These are phyloP conservation scores for Hexamita inflata DNA, from an alignment of 208 protist species.

Conservation along the genomic window DNA sequence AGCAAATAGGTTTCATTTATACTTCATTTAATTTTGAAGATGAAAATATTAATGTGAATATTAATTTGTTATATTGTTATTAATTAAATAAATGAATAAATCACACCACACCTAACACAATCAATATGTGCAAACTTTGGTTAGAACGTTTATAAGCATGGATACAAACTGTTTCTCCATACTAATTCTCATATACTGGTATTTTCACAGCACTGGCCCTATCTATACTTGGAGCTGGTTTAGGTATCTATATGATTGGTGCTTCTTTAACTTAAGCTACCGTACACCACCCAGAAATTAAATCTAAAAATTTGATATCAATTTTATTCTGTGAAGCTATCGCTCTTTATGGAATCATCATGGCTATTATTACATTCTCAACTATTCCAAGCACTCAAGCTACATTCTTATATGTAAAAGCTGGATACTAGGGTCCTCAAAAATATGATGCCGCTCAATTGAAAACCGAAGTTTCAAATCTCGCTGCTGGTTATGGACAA, in stretches of 20 bases:
- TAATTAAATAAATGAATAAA: too few species aligned
- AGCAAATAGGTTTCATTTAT: too few species aligned
- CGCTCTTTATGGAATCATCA: slow-evolving; percentile 42
- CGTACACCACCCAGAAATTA: slow-evolving; percentile 34
- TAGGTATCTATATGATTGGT: slow-evolving; percentile 35
- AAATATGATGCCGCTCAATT: neutral
- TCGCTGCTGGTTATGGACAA: neutral
- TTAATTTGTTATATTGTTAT: too few species aligned
- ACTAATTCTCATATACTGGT: slow-evolving; percentile 1
- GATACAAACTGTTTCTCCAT: too few species aligned
- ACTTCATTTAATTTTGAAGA: too few species aligned
- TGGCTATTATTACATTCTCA: slow-evolving; percentile 31
- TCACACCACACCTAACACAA: too few species aligned
- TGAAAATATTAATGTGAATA: too few species aligned
- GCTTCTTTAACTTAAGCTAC: slow-evolving; percentile 23
- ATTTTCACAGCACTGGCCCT: neutral
- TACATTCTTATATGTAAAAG: neutral
- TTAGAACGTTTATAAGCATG: too few species aligned
- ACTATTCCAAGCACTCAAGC: neutral
- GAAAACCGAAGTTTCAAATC: neutral
- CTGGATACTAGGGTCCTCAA: neutral
- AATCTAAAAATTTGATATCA: slow-evolving; percentile 39
- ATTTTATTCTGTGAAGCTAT: slow-evolving; percentile 43
- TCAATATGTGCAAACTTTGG: too few species aligned
- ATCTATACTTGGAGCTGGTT: slow-evolving; percentile 23